These are phyloP conservation scores for Tilletia indica DNA, from an alignment of 1,284 basidiomycete species.

Conservation along the genomic window DNA sequence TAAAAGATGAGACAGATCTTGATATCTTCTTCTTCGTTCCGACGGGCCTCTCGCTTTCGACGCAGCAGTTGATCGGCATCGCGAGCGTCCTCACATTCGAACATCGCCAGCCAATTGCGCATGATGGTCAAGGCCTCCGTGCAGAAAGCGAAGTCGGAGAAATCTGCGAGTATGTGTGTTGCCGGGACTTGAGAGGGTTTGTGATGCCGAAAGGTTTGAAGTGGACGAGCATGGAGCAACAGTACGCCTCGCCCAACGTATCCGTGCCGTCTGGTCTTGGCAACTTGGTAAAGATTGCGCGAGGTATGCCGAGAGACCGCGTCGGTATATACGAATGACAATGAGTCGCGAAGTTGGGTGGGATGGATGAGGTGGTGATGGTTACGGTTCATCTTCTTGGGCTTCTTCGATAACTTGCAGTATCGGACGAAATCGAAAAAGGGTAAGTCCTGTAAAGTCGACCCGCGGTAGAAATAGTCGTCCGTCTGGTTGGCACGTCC, in stretches of 20 bases:
- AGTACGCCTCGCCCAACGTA: neutral
- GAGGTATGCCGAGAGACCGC: neutral
- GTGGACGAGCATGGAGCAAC: neutral
- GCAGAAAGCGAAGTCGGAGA: neutral
- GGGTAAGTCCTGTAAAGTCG: neutral
- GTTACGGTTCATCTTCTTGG: neutral
- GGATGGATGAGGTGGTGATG: neutral
- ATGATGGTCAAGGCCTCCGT: neutral
- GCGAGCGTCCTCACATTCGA: neutral
- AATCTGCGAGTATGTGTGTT: neutral
- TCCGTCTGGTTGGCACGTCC: neutral
- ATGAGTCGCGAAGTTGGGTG: neutral
- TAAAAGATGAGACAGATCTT: too few relatives aligned
- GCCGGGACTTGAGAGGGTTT: neutral
- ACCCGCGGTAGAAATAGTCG: neutral
- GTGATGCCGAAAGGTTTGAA: neutral
- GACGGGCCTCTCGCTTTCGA: neutral
- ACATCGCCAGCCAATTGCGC: neutral
- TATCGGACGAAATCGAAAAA: neutral
- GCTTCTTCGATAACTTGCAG: neutral
- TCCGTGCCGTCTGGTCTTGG: neutral
- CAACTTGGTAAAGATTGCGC: neutral
- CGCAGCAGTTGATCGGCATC: neutral
- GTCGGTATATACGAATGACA: neutral
- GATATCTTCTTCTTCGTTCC: neutral